Evolutionary conservation across 129 eudicot genomes (phyloP).

Genomic region (Apium graveolens): DNA sequence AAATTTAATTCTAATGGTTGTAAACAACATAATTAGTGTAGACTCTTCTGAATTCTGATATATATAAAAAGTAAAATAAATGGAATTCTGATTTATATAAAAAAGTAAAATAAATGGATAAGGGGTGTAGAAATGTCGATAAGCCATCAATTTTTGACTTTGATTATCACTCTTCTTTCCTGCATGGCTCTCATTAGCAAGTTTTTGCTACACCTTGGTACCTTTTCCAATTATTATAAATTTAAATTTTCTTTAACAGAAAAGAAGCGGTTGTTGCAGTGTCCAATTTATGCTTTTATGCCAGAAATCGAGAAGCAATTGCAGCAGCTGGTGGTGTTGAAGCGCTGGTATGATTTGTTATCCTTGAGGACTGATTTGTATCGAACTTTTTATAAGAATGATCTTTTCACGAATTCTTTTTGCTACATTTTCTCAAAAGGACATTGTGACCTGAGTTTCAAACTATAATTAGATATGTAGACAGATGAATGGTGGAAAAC

Average conservation of each 20-base stretch:
- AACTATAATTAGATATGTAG: not conserved
- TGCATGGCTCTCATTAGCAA: not conserved
- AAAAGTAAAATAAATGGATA: not conserved
- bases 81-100: too few relatives aligned
- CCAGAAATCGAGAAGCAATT: conserved; percentile 90
- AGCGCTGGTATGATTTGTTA: conserved; percentile 66
- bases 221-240: not conserved
- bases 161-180: not conserved
- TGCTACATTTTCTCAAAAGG: not conserved
- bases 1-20: not conserved
- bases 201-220: not conserved
- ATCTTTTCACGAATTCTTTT: too few relatives aligned
- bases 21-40: not conserved
- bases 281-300: conserved; percentile 88
- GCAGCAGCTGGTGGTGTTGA: conserved; percentile 93
- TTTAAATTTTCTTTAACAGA: conserved; percentile 26
- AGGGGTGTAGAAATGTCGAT: not conserved
- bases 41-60: not conserved
- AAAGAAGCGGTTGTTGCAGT: conserved; percentile 96
- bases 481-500: not conserved
- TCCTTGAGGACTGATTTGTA: not conserved
- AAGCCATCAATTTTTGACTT: not conserved
- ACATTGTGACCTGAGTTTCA: not conserved
- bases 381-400: not conserved
- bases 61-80: not conserved